These are phyloP conservation scores for Penicillium aurantiogriseum DNA, from an alignment of 2,329 filamentous ascomycete species.

Conservation along the genomic window DNA sequence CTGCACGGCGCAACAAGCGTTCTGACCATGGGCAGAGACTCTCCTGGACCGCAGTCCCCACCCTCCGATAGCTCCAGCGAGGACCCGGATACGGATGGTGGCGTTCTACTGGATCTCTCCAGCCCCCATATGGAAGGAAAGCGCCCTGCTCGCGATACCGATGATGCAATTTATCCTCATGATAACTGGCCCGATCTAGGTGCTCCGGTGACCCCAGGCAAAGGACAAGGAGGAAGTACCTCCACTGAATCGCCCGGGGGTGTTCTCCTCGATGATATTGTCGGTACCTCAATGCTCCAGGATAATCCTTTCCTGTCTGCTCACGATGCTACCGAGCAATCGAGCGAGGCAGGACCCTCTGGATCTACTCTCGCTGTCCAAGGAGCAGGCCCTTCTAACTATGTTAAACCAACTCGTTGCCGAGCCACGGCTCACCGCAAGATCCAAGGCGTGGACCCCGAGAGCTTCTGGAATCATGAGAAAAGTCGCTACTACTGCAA, in stretches of 20 bases:
- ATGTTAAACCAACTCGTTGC: neutral
- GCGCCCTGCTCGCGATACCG: neutral
- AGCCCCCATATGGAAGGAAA: neutral
- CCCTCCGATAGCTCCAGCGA: slow-evolving; percentile 38
- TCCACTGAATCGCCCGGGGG: slow-evolving; percentile 2
- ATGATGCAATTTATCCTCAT: neutral
- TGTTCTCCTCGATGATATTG: neutral
- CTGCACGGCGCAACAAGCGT: neutral
- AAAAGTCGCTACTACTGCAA: slow-evolving; percentile 36
- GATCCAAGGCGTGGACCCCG: slow-evolving; percentile 16
- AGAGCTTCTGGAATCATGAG: slow-evolving; percentile 28
- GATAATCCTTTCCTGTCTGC: neutral
- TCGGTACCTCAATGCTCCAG: neutral
- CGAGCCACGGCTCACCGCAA: neutral
- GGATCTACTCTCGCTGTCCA: neutral
- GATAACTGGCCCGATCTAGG: neutral
- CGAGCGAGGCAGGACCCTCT: neutral
- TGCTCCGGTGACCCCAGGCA: neutral
- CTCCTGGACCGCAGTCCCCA: neutral
- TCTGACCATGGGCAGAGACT: neutral
- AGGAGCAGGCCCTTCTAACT: neutral
- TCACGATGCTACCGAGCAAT: neutral
- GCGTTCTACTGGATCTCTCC: neutral
- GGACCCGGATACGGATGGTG: slow-evolving; percentile 45
- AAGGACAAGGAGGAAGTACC: neutral